A percentile compares a stretch with the other conserved stretches of the same genome.
phyloP scores from a whole-genome alignment of 805 yeast species.

The Candida anglica region DNA sequence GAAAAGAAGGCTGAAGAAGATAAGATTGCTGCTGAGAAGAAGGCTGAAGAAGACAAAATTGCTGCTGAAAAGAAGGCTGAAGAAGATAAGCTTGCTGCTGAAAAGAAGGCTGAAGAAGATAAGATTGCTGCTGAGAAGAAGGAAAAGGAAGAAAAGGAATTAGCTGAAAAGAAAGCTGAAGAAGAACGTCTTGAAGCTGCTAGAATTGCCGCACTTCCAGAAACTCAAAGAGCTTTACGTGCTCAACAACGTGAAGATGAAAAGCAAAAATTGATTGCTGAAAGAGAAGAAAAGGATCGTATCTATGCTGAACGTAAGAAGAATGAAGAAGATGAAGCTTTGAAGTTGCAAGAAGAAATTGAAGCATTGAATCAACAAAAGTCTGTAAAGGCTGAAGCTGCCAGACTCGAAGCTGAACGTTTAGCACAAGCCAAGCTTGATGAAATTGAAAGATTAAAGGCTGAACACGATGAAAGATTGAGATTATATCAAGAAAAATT shows the following conservation, averaged over 20 bases:
- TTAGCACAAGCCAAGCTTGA: constrained; percentile 27
- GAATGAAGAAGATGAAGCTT: constrained; percentile 21
- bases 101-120: constrained; percentile 7
- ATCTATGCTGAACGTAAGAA: constrained; percentile 19
- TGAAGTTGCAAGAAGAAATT: constrained; percentile 25
- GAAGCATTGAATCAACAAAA: constrained; percentile 25
- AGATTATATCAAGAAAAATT: constrained; percentile 24
- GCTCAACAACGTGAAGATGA: constrained; percentile 22
- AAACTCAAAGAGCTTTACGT: constrained; percentile 22
- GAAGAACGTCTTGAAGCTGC: constrained; percentile 17
- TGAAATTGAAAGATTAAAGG: constrained; percentile 30
- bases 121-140: constrained; percentile 7
- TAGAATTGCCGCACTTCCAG: constrained; percentile 19
- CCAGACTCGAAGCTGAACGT: constrained; percentile 23
- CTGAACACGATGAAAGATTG: constrained; percentile 30
- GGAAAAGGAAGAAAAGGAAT: constrained; percentile 10
- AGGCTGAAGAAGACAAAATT: constrained; percentile 5
- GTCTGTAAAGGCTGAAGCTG: constrained; percentile 16
- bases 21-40: constrained; percentile 9
- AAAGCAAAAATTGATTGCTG: constrained; percentile 17
- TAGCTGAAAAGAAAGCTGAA: constrained; percentile 15
- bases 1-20: constrained; percentile 18
- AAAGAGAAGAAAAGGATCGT: constrained; percentile 24
- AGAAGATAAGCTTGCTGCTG: constrained; percentile 7
- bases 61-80: constrained; percentile 13